Percentiles rank a stretch among this genome's conserved stretches.
Evolutionary conservation across 2,329 filamentous ascomycete species (phyloP).

Genomic region (Bertia moriformis): DNA sequence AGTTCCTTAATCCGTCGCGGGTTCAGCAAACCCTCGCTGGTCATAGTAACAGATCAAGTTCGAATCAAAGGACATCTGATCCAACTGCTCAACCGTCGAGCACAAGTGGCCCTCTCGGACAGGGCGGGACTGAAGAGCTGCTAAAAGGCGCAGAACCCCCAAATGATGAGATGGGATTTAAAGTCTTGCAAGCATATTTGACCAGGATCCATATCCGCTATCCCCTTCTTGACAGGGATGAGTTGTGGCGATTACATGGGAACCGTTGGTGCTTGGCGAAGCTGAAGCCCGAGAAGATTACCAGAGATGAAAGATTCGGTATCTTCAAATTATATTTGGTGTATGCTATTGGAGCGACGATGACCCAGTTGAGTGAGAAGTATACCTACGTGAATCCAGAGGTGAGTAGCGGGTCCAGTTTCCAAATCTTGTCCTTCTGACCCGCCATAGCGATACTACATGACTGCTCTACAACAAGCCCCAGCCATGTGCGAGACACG

Average conservation of each 20-base stretch:
- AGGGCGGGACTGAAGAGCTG: constrained; percentile 21
- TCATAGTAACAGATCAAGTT: too few relatives aligned
- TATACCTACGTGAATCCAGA: constrained; percentile 21
- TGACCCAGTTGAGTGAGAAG: constrained; percentile 29
- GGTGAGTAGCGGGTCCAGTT: constrained; percentile 10
- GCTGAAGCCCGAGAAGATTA: constrained; percentile 18
- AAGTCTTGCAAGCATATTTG: constrained; percentile 27
- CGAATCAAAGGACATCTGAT: too few relatives aligned
- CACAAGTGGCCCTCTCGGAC: constrained; percentile 6
- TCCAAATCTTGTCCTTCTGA: not conserved
- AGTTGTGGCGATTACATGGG: constrained; percentile 26
- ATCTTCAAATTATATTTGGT: constrained; percentile 35
- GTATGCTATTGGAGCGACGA: constrained; percentile 33
- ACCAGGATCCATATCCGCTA: constrained; percentile 29
- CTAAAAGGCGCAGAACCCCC: constrained; percentile 27
- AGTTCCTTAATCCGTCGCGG: constrained; percentile 7
- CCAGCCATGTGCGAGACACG: constrained; percentile 29
- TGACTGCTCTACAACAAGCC: constrained; percentile 30
- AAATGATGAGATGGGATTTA: constrained; percentile 24
- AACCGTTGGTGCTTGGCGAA: constrained; percentile 19
- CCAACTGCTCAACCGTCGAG: constrained; percentile 4
- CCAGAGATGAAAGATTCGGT: constrained; percentile 19
- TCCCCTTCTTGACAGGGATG: constrained; percentile 28
- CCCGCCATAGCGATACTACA: constrained; percentile 25
- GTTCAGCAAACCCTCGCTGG: not conserved